phyloP scores from a whole-genome alignment of 1,139 yeast genomes.

The Lizanozyma gosingica region DNA sequence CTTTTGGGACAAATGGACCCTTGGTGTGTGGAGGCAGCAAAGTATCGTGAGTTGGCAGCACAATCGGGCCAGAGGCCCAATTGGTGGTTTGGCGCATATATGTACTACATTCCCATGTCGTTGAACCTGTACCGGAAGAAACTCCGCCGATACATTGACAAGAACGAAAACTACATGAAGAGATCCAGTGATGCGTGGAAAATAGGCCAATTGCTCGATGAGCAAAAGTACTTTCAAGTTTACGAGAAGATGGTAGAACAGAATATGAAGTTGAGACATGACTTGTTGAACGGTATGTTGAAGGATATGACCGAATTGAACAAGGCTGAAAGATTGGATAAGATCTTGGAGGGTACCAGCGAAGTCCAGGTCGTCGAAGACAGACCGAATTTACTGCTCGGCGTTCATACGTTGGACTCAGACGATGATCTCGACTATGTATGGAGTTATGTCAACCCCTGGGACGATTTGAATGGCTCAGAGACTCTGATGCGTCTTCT shows the following conservation, averaged over 20 bases:
- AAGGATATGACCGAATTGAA: constrained; percentile 26
- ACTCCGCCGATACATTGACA: neutral
- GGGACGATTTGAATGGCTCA: constrained; percentile 16
- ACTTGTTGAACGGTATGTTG: constrained; percentile 19
- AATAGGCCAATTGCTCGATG: neutral
- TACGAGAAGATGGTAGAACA: constrained; percentile 17
- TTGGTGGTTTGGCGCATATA: constrained; percentile 37
- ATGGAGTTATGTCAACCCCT: constrained; percentile 20
- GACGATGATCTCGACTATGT: constrained; percentile 19
- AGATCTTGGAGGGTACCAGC: constrained; percentile 27
- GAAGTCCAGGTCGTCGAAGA: constrained; percentile 12
- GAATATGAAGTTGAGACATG: constrained; percentile 13
- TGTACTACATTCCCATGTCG: constrained; percentile 25
- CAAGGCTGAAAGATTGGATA: constrained; percentile 29
- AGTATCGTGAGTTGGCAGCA: constrained; percentile 25
- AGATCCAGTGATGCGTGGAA: constrained; percentile 1
- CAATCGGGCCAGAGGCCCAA: constrained; percentile 30
- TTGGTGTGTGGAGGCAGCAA: constrained; percentile 35
- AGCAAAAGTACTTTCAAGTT: constrained; percentile 16
- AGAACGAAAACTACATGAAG: neutral
- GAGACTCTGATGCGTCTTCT: constrained; percentile 18
- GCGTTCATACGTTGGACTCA: constrained; percentile 14
- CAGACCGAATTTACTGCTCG: constrained; percentile 14
- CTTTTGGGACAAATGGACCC: constrained; percentile 29
- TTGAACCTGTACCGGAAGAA: constrained; percentile 7